Conservation (phyloP, 768 basidiomycete genomes). For the Russula ochroleuca region DNA sequence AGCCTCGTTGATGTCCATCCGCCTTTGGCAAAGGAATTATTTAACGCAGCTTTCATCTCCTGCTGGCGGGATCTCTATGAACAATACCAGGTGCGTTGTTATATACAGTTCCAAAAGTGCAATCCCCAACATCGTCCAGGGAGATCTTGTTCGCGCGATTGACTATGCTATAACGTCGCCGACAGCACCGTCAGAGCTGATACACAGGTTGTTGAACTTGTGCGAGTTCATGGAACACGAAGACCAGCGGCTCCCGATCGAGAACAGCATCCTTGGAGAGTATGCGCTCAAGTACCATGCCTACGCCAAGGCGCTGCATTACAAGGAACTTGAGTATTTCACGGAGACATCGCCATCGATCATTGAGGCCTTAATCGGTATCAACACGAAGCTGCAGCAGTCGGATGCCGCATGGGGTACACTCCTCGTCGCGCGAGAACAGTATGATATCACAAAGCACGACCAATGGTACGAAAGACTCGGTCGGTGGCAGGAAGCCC, state of each 20-base stretch:
- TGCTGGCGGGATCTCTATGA: conserved; percentile 97
- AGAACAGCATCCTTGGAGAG: conserved; percentile 87
- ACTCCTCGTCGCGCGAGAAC: conserved; percentile 80
- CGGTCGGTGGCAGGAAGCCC: conserved; percentile 92
- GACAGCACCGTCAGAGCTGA: conserved; percentile 78
- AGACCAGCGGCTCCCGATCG: conserved; percentile 91
- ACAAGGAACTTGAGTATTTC: conserved; percentile 97
- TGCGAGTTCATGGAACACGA: conserved; percentile 99
- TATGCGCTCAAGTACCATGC: conserved; percentile 92
- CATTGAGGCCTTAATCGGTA: conserved; percentile 90
- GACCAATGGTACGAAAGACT: conserved; percentile 99
- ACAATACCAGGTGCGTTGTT: conserved; percentile 75
- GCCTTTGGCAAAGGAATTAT: conserved; percentile 88
- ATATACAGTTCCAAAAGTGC: background rate
- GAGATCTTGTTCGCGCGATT: conserved; percentile 89
- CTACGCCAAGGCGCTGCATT: conserved; percentile 96
- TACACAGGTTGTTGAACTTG: conserved; percentile 85
- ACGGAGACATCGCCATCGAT: conserved; percentile 85
- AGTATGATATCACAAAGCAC: conserved; percentile 86
- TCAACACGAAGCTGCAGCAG: conserved; percentile 95
- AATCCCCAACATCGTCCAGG: conserved; percentile 44
- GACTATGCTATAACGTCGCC: conserved; percentile 78
- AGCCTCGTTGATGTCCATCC: conserved; percentile 87
- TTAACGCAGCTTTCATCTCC: conserved; percentile 97
- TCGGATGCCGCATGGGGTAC: conserved; percentile 99